Percentiles rank a stretch among this genome's conserved stretches.
Conservation (phyloP, 1,139 yeast species). For the Petasospora fabianii region DNA sequence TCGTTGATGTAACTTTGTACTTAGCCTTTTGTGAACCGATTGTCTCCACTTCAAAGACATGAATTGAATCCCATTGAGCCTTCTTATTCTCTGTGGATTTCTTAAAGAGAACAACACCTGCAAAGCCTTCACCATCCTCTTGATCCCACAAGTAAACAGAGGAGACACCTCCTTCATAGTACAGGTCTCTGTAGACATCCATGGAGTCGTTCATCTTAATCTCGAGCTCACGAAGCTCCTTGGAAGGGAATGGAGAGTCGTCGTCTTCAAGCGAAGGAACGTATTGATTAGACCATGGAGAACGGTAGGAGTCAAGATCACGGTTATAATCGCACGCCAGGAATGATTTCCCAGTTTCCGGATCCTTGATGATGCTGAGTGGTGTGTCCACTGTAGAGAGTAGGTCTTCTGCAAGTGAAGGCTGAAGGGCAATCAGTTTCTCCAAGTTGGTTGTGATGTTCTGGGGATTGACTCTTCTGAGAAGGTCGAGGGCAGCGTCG, state of each 20-base stretch:
- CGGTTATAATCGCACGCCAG: constrained; percentile 92
- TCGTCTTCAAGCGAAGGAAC: constrained; percentile 60
- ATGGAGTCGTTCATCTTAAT: constrained; percentile 83
- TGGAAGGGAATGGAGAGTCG: constrained; percentile 72
- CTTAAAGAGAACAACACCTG: constrained; percentile 87
- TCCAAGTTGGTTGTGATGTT: constrained; percentile 59
- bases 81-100: constrained; percentile 50
- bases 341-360: constrained; percentile 58
- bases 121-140: constrained; percentile 54
- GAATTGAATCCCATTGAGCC: constrained; percentile 89
- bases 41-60: constrained; percentile 76
- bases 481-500: constrained; percentile 84
- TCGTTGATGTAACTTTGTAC: constrained; percentile 84
- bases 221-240: constrained; percentile 68
- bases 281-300: constrained; percentile 88
- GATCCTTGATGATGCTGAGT: constrained; percentile 54
- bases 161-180: constrained; percentile 90
- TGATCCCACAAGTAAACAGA: constrained; percentile 94
- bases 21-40: constrained; percentile 43
- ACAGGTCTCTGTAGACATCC: constrained; percentile 87
- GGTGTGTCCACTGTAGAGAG: constrained; percentile 89
- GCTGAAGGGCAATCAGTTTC: constrained; percentile 68
- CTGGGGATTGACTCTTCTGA: constrained; percentile 83
- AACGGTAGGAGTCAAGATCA: constrained; percentile 88
- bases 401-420: constrained; percentile 84